These are phyloP conservation scores for Leccinum variicolor DNA, from an alignment of 768 basidiomycete species.

Conservation along the genomic window DNA sequence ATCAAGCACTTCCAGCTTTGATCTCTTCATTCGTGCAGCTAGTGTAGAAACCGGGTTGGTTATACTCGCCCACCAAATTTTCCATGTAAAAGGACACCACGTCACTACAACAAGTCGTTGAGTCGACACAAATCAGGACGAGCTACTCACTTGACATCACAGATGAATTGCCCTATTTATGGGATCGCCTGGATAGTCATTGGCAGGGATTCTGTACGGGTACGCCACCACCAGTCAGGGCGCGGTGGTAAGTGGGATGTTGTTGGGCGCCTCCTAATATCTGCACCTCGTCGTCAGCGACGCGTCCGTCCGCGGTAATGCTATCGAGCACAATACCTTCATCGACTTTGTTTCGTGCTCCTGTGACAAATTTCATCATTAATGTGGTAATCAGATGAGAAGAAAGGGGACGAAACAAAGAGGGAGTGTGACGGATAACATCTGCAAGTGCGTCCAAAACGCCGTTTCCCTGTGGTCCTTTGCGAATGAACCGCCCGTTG, in stretches of 20 bases:
- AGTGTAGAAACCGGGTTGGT: too few relatives aligned
- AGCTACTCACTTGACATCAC: background rate
- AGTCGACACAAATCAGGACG: background rate
- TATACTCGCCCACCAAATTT: too few relatives aligned
- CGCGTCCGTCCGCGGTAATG: background rate
- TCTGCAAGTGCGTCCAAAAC: background rate
- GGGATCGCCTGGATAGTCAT: background rate
- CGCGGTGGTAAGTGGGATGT: background rate
- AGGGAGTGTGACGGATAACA: background rate
- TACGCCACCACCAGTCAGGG: background rate
- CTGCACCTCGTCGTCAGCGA: background rate
- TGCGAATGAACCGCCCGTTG: background rate
- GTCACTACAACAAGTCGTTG: too few relatives aligned
- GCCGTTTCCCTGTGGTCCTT: background rate
- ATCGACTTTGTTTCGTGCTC: background rate
- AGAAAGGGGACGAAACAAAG: background rate
- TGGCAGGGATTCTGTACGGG: background rate
- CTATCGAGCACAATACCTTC: background rate
- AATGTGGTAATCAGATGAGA: background rate
- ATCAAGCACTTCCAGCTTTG: background rate
- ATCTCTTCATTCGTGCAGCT: background rate
- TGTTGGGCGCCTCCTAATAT: background rate
- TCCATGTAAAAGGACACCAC: too few relatives aligned
- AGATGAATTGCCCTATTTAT: background rate
- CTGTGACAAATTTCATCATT: background rate